These are phyloP conservation scores for Calonectria naviculata DNA, from an alignment of 2,329 filamentous ascomycete genomes.

Conservation along the genomic window DNA sequence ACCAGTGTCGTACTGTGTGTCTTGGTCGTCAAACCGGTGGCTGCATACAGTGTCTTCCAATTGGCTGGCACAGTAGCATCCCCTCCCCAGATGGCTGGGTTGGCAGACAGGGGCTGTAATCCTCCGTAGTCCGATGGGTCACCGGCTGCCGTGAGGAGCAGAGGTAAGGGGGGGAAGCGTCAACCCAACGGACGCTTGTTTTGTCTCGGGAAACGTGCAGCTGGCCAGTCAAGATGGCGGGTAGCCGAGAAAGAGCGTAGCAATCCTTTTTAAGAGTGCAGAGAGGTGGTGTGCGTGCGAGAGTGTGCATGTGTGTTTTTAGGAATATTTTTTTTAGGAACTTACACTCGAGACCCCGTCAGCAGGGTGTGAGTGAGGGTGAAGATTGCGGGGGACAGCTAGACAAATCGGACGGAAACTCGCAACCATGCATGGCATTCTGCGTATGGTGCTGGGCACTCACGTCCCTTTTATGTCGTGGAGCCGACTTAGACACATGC, in stretches of 20 bases:
- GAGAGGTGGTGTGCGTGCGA: not conserved
- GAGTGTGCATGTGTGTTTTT: too few species aligned
- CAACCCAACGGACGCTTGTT: not conserved
- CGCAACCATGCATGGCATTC: not conserved
- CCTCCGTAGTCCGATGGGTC: not conserved
- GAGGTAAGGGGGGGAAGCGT: not conserved
- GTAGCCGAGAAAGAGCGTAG: not conserved
- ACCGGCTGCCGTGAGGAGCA: not conserved
- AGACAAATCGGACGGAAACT: not conserved
- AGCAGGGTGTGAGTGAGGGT: not conserved
- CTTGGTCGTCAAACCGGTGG: not conserved
- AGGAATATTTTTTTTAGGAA: not conserved
- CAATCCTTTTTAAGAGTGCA: not conserved
- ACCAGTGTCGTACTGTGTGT: not conserved
- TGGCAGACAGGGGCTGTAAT: not conserved
- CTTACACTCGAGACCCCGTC: not conserved
- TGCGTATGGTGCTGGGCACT: not conserved
- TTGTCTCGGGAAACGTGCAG: not conserved
- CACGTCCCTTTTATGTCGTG: not conserved
- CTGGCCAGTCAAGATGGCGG: not conserved
- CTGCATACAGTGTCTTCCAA: not conserved
- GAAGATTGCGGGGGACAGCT: slow-evolving; percentile 17
- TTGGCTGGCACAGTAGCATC: not conserved
- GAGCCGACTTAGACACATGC: not conserved
- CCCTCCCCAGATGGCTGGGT: not conserved